Percentiles rank a stretch among this genome's conserved stretches.
phyloP scores from a whole-genome alignment of 164 flowering plant genomes.

The Chloranthus sessilifolius region DNA sequence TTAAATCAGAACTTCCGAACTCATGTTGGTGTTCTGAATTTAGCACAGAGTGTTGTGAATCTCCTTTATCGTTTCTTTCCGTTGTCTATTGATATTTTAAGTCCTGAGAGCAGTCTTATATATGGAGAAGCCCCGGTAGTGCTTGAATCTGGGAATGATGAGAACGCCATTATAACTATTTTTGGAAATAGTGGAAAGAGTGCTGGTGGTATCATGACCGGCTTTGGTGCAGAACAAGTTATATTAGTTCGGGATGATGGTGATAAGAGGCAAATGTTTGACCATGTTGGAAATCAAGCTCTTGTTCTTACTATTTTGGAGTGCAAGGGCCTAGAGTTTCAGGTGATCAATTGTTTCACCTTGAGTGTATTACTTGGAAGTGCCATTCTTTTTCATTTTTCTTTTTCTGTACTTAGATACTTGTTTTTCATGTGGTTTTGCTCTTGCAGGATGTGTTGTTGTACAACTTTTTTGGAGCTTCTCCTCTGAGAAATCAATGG shows the following conservation, averaged over 20 bases:
- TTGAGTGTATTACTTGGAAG: too few species aligned
- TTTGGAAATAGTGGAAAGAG: slow-evolving; percentile 47
- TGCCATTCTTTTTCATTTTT: neutral
- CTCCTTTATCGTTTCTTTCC: slow-evolving; percentile 63
- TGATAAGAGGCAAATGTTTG: slow-evolving; percentile 33
- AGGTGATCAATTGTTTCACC: slow-evolving; percentile 29
- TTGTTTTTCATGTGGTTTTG: neutral
- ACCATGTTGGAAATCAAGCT: slow-evolving; percentile 59
- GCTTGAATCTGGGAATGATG: slow-evolving; percentile 50
- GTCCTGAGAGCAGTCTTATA: slow-evolving; percentile 59
- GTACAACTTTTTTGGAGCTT: slow-evolving; percentile 71
- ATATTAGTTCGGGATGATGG: slow-evolving; percentile 74
- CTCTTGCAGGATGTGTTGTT: slow-evolving; percentile 65
- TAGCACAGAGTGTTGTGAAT: slow-evolving; percentile 62
- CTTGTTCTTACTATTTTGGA: slow-evolving; percentile 73
- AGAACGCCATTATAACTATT: slow-evolving; percentile 50
- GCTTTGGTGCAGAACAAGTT: slow-evolving; percentile 86
- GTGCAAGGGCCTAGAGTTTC: slow-evolving; percentile 83
- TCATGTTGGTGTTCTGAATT: slow-evolving; percentile 63
- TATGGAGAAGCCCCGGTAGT: slow-evolving; percentile 71
- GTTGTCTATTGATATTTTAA: slow-evolving; percentile 41
- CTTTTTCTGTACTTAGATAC: neutral
- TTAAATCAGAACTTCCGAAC: slow-evolving; percentile 73
- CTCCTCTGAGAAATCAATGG: slow-evolving; percentile 67
- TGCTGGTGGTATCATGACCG: slow-evolving; percentile 25